Evolutionary conservation across 2,329 filamentous ascomycete species (phyloP).

Genomic region (Aspergillus tamarii): DNA sequence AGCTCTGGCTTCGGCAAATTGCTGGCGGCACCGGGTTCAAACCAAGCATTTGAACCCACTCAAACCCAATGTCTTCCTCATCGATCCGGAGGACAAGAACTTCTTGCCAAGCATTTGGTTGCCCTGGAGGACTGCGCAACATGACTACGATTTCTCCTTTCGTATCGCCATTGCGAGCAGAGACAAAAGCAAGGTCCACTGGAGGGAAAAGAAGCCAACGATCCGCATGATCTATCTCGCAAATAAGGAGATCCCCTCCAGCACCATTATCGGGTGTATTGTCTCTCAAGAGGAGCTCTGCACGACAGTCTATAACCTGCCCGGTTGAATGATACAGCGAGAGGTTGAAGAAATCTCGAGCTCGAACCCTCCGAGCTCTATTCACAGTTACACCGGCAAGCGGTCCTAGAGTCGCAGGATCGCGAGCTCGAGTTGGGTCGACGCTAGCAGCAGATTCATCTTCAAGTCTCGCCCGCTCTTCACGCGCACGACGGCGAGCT

Average conservation of each 20-base stretch:
- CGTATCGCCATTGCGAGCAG: slow-evolving; percentile 75
- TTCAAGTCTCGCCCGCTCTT: slow-evolving; percentile 72
- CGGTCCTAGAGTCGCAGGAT: slow-evolving; percentile 75
- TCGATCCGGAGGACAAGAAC: slow-evolving; percentile 76
- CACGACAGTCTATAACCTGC: slow-evolving; percentile 83
- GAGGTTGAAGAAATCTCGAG: slow-evolving; percentile 87
- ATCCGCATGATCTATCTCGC: slow-evolving; percentile 77
- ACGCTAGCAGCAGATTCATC: slow-evolving; percentile 87
- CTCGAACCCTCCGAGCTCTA: slow-evolving; percentile 77
- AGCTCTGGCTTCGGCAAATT: slow-evolving; percentile 58
- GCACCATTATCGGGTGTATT: slow-evolving; percentile 68
- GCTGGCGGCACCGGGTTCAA: slow-evolving; percentile 64
- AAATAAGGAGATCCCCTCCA: slow-evolving; percentile 84
- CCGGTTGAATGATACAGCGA: slow-evolving; percentile 86
- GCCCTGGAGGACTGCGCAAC: slow-evolving; percentile 72
- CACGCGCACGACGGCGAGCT: slow-evolving; percentile 72
- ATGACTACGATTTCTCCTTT: slow-evolving; percentile 79
- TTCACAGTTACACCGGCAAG: slow-evolving; percentile 73
- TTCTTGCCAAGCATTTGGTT: slow-evolving; percentile 76
- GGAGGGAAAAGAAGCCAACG: slow-evolving; percentile 92
- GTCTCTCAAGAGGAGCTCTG: slow-evolving; percentile 85
- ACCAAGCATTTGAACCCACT: slow-evolving; percentile 90
- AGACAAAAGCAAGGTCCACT: slow-evolving; percentile 71
- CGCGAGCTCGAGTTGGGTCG: slow-evolving; percentile 77
- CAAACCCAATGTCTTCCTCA: slow-evolving; percentile 73